A percentile compares a stretch with the other conserved stretches of the same genome.
phyloP scores from a whole-genome alignment of 768 basidiomycete genomes.

The Roridomyces roridus region DNA sequence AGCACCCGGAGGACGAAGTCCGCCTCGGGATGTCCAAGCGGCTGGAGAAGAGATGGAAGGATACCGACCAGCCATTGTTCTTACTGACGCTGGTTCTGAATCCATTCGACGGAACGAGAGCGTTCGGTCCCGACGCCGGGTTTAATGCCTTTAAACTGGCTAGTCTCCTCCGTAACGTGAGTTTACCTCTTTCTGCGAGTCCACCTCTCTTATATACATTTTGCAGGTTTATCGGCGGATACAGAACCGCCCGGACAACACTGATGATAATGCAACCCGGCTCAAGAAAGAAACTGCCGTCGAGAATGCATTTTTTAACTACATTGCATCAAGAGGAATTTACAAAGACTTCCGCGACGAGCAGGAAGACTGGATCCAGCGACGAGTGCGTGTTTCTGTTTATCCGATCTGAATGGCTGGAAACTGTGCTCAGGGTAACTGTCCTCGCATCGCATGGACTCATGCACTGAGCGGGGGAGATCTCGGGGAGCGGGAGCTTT shows the following conservation, averaged over 20 bases:
- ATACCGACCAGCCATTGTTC: conserved; percentile 10
- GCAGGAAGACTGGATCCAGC: too few relatives aligned
- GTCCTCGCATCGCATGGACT: background rate
- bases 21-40: conserved; percentile 1
- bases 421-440: too few relatives aligned
- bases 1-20: background rate
- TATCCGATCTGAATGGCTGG: background rate
- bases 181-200: background rate
- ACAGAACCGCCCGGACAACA: background rate
- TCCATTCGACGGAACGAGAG: background rate
- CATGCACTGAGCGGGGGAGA: background rate
- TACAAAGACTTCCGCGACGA: background rate
- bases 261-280: background rate
- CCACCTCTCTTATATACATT: background rate
- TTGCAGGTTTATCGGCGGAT: background rate
- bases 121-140: background rate
- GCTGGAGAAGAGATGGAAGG: conserved; percentile 17
- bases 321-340: background rate
- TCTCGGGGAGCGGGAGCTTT: background rate
- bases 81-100: conserved; percentile 12
- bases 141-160: background rate
- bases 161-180: background rate
- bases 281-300: background rate
- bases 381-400: too few relatives aligned
- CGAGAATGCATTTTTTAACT: background rate